These are phyloP conservation scores for Diophrys appendiculata DNA, from an alignment of 73 alveolate genomes.

Conservation along the genomic window DNA sequence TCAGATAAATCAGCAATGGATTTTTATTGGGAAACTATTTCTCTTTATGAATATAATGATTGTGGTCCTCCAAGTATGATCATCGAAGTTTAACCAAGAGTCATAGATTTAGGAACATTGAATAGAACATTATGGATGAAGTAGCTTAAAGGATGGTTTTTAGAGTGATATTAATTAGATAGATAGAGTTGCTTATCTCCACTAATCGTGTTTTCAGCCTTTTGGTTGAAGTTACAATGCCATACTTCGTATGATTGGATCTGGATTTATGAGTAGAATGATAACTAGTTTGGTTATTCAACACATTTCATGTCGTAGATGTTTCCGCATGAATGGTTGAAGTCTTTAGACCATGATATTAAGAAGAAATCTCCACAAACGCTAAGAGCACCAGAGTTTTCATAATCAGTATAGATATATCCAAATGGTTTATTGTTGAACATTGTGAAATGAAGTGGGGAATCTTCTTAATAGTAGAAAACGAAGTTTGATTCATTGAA, in stretches of 20 bases:
- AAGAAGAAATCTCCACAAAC: conserved; percentile 64
- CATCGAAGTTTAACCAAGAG: neutral
- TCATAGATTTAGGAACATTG: conserved; percentile 34
- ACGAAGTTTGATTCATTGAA: conserved; percentile 54
- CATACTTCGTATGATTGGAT: conserved; percentile 35
- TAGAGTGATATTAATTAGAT: conserved; percentile 13
- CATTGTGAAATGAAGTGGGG: conserved; percentile 54
- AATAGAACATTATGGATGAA: conserved; percentile 49
- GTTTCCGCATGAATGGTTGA: conserved; percentile 57
- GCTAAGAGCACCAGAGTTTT: conserved; percentile 50
- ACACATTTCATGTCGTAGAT: conserved; percentile 68
- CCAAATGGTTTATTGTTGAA: conserved; percentile 65
- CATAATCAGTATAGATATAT: conserved; percentile 66
- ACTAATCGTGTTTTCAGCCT: conserved; percentile 6
- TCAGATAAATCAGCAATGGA: neutral
- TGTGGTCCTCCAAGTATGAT: conserved; percentile 25
- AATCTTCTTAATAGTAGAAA: conserved; percentile 45
- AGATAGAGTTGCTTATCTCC: conserved; percentile 20
- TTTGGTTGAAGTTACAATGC: conserved; percentile 14
- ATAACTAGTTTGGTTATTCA: conserved; percentile 43
- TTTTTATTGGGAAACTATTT: neutral
- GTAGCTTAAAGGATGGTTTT: conserved; percentile 33
- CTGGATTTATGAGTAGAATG: conserved; percentile 51
- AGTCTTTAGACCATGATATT: conserved; percentile 52
- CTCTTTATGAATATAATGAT: neutral